These are phyloP conservation scores for Fusarium metavorans DNA, from an alignment of 2,329 filamentous ascomycete genomes.

Conservation along the genomic window DNA sequence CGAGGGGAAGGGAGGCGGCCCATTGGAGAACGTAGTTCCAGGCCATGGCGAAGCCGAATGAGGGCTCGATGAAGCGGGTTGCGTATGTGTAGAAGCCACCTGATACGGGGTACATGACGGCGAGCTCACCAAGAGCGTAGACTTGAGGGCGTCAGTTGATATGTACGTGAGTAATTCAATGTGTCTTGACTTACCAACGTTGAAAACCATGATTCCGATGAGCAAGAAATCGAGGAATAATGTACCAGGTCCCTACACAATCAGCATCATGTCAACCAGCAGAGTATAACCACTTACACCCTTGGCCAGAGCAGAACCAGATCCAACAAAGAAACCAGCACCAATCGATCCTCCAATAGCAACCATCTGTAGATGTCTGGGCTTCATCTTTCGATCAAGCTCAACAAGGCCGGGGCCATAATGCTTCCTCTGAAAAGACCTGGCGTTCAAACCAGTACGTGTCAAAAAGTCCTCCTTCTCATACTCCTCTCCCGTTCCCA, in stretches of 20 bases:
- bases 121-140: constrained; percentile 70
- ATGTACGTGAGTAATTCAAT: not conserved
- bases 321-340: constrained; percentile 73
- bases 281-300: constrained; percentile 52
- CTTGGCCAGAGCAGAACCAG: constrained; percentile 62
- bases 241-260: constrained; percentile 53
- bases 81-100: constrained; percentile 64
- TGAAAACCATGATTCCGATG: constrained; percentile 71
- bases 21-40: constrained; percentile 62
- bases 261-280: too few species aligned
- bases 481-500: constrained; percentile 26
- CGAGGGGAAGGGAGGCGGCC: constrained; percentile 56
- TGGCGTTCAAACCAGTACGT: constrained; percentile 40
- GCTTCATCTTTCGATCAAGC: constrained; percentile 63
- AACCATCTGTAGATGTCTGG: constrained; percentile 72
- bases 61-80: constrained; percentile 63
- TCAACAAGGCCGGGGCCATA: constrained; percentile 44
- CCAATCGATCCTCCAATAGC: constrained; percentile 72
- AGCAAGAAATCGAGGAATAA: constrained; percentile 65
- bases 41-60: constrained; percentile 66
- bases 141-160: constrained; percentile 44
- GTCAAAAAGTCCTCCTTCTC: constrained; percentile 44
- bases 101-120: constrained; percentile 71
- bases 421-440: constrained; percentile 40
- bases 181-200: constrained; percentile 50